Percentiles rank a stretch among this genome's conserved stretches.
Conservation (phyloP, 2,329 filamentous ascomycete species). For the Truncatella angustata region DNA sequence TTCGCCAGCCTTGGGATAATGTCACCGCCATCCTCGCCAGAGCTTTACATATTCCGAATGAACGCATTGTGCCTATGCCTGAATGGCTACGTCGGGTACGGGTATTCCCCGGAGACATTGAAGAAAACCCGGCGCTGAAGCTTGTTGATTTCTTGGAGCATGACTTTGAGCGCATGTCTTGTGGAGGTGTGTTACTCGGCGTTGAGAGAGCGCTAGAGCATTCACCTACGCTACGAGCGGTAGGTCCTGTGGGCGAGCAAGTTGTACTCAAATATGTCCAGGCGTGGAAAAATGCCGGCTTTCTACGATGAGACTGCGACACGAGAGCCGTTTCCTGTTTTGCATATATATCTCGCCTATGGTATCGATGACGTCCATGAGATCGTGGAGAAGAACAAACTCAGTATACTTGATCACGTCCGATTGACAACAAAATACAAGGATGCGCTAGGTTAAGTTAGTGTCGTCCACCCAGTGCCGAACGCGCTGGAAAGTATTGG, state of each 20-base stretch:
- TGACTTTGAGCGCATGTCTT: neutral
- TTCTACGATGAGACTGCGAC: too few relatives aligned
- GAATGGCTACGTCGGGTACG: neutral
- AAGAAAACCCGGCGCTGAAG: neutral
- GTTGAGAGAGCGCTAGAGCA: neutral
- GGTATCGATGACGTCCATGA: too few relatives aligned
- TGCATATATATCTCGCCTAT: too few relatives aligned
- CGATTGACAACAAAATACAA: too few relatives aligned
- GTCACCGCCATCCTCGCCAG: neutral
- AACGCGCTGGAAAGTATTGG: too few relatives aligned
- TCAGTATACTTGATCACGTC: too few relatives aligned
- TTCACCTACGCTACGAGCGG: neutral
- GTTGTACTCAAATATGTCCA: neutral
- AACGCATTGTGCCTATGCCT: neutral
- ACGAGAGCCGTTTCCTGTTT: too few relatives aligned
- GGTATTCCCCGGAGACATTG: neutral
- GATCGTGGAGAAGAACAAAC: too few relatives aligned
- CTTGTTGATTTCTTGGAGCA: neutral
- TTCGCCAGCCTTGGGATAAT: neutral
- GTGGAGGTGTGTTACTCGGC: neutral
- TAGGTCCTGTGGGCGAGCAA: neutral
- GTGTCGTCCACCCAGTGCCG: too few relatives aligned
- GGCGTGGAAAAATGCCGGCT: neutral
- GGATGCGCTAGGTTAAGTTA: too few relatives aligned
- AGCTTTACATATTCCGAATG: neutral